Base-by-base conservation (phyloP, 495 filamentous ascomycete genomes). In the Xylaria curta region DNA sequence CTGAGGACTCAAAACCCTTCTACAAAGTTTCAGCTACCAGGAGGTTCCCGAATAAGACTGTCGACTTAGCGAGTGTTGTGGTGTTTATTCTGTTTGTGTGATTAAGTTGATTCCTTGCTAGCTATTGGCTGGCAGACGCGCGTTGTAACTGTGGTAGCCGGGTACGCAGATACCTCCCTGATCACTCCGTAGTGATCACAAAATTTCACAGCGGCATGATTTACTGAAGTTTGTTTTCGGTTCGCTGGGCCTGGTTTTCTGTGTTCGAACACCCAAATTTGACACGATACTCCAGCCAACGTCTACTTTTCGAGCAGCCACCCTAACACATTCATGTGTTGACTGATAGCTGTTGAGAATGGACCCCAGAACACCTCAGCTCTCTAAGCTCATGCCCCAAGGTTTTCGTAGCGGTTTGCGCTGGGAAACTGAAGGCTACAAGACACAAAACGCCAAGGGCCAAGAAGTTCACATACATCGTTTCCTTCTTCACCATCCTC, bases 391-490 rank as follows among this genome's bases (percentile, higher is more conserved):
- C 0, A 49, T 76, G 17, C 42, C 42, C 3, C 33, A n/a, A 15
- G 69, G 66, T 3, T 71, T 28, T 17, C 4, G 60, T 3, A 46
- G 68, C 26, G 75, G 75, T 0, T 42, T 76, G 4, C 21, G 17
- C 2, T 76, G 75, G 75, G 33, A 71, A n/a, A 76, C 75, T 0
- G 21, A 51, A n/a, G 38, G 56, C 0, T 21, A 62, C 19, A 54
- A 72, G 1, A 58, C 58, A 5, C 26, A 49, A 15, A n/a, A 73
- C 42, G 2, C 1, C 0, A 49, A 21, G 8, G 9, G 54, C 19
- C 2, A 17, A 26, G 13, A 33, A 19, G 21, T 26, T 15, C 65
- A 67, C 44, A 13, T 70, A 3, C 53, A 28, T 24, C 70, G 56
- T 8, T 62, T 62, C n/a, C 69, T 77, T 7, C 59, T 75, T 1